phyloP scores from a whole-genome alignment of 2,329 filamentous ascomycete genomes.

The Magnaporthiopsis rhizophila region DNA sequence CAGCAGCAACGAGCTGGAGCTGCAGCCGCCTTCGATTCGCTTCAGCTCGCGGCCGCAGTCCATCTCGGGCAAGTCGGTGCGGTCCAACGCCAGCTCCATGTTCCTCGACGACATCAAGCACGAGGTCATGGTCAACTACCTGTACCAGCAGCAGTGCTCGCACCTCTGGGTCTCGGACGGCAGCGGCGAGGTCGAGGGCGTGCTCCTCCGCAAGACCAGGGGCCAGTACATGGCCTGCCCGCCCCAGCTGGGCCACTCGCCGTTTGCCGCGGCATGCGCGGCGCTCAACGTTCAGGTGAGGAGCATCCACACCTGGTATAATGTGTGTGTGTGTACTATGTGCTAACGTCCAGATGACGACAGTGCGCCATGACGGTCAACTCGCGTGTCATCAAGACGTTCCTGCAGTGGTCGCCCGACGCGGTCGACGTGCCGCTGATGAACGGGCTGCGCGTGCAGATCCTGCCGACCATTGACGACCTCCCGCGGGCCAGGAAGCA shows the following conservation, averaged over 20 bases:
- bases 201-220: constrained; percentile 59
- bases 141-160: constrained; percentile 72
- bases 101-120: constrained; percentile 68
- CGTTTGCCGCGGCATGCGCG: constrained; percentile 56
- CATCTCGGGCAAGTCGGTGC: constrained; percentile 37
- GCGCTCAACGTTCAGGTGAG: constrained; percentile 65
- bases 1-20: constrained; percentile 28
- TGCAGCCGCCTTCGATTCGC: constrained; percentile 40
- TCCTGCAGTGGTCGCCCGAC: constrained; percentile 64
- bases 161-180: constrained; percentile 67
- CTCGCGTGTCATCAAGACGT: constrained; percentile 71
- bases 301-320: not conserved
- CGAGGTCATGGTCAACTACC: constrained; percentile 76
- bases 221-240: constrained; percentile 69
- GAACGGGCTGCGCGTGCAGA: constrained; percentile 70
- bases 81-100: constrained; percentile 40
- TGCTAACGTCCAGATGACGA: not conserved
- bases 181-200: constrained; percentile 61
- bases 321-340: not conserved
- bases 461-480: constrained; percentile 64
- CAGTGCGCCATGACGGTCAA: constrained; percentile 76
- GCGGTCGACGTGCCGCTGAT: constrained; percentile 67
- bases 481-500: constrained; percentile 64
- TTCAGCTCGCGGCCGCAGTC: constrained; percentile 46
- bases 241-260: constrained; percentile 51